These are phyloP conservation scores for Rhizopogon salebrosus DNA, from an alignment of 768 basidiomycete species.

Conservation along the genomic window DNA sequence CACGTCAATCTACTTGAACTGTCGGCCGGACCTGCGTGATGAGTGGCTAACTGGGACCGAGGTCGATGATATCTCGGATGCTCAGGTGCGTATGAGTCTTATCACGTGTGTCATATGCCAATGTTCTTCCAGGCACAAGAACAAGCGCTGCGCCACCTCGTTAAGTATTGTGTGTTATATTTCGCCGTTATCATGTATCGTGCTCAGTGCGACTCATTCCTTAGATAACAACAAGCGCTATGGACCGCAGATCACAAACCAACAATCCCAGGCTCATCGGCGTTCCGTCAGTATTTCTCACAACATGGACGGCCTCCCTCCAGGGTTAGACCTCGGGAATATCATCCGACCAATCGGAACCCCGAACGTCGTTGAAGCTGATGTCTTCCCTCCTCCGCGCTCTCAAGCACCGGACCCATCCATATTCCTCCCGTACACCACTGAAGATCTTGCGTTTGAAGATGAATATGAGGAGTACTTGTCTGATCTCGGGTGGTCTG, in stretches of 20 bases:
- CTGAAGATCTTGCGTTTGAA: slow-evolving; percentile 92
- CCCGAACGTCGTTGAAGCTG: slow-evolving; percentile 74
- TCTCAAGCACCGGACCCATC: slow-evolving; percentile 80
- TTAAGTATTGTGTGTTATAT: slow-evolving; percentile 81
- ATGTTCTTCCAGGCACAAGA: slow-evolving; percentile 72
- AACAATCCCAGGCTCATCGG: slow-evolving; percentile 59
- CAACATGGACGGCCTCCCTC: slow-evolving; percentile 70
- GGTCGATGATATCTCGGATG: slow-evolving; percentile 87
- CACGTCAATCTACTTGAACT: slow-evolving; percentile 96
- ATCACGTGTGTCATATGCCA: neutral
- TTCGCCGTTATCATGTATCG: neutral
- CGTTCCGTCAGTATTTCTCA: slow-evolving; percentile 83
- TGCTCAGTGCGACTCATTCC: slow-evolving; percentile 9
- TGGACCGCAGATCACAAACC: slow-evolving; percentile 49
- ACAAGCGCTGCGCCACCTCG: slow-evolving; percentile 86
- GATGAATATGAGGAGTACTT: slow-evolving; percentile 97
- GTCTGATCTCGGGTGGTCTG: slow-evolving; percentile 77
- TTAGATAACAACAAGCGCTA: slow-evolving; percentile 91
- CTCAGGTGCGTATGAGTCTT: slow-evolving; percentile 51
- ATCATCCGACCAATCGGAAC: slow-evolving; percentile 73
- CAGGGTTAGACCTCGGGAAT: slow-evolving; percentile 68
- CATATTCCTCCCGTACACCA: slow-evolving; percentile 85
- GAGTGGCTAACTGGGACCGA: slow-evolving; percentile 96
- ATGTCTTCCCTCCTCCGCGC: slow-evolving; percentile 93
- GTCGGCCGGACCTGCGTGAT: slow-evolving; percentile 92